Percentiles rank a stretch among this genome's conserved stretches.
These are phyloP conservation scores for Sanghuangporus baumii DNA, from an alignment of 1,284 basidiomycete species.

Conservation along the genomic window DNA sequence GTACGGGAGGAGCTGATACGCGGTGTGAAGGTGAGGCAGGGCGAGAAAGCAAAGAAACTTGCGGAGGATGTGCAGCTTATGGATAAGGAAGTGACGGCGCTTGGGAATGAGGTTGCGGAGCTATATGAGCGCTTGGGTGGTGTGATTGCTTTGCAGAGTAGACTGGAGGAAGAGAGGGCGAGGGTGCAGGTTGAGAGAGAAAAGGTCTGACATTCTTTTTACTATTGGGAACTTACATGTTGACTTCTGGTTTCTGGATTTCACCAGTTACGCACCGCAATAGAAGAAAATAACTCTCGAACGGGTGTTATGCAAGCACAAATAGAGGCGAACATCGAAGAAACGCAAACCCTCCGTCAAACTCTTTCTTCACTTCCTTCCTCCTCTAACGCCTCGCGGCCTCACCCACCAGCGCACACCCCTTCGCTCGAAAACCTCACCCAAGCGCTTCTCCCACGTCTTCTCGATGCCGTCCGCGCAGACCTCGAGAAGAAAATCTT, in stretches of 20 bases:
- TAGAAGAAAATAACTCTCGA: not conserved
- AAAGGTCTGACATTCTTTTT: not conserved
- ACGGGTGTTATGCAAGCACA: not conserved
- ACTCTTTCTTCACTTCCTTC: not conserved
- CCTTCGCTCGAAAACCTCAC: constrained; percentile 7
- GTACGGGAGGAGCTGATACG: constrained; percentile 17
- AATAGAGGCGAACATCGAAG: constrained; percentile 5
- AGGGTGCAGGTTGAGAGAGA: not conserved
- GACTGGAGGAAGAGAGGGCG: not conserved
- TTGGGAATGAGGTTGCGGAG: not conserved
- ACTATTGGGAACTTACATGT: not conserved
- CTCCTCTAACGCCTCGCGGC: not conserved
- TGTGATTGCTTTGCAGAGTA: not conserved
- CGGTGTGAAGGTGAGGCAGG: not conserved
- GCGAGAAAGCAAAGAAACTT: not conserved
- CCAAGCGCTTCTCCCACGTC: not conserved
- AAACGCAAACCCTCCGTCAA: not conserved
- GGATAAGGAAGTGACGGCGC: not conserved
- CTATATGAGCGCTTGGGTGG: not conserved
- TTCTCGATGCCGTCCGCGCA: constrained; percentile 9
- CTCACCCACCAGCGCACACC: constrained; percentile 2
- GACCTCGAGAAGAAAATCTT: not conserved
- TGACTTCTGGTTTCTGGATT: not conserved
- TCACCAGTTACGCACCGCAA: not conserved
- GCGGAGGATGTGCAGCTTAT: not conserved